Conservation (phyloP, 2,329 filamentous ascomycete species). For the Colletotrichum phormii region DNA sequence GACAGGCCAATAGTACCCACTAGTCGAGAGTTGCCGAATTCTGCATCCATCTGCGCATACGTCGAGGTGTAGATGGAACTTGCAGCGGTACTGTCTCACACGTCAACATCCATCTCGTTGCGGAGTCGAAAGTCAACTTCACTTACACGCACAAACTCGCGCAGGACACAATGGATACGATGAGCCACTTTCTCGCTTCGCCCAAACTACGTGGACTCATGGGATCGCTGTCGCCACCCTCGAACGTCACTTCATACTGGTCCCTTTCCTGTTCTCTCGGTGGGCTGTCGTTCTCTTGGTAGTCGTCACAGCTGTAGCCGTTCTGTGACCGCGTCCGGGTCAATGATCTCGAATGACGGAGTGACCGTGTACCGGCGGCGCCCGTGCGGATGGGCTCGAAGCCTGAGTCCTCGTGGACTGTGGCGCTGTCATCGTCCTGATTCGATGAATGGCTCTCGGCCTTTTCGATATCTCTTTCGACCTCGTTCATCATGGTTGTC, state of each 20-base stretch:
- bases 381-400: slow-evolving; percentile 43
- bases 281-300: slow-evolving; percentile 34
- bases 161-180: slow-evolving; percentile 78
- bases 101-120: slow-evolving; percentile 16
- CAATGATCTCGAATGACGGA: slow-evolving; percentile 39
- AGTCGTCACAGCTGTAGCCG: slow-evolving; percentile 55
- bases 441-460: slow-evolving; percentile 22
- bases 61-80: slow-evolving; percentile 92
- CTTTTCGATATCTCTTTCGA: slow-evolving; percentile 38
- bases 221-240: slow-evolving; percentile 77
- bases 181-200: slow-evolving; percentile 78
- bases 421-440: slow-evolving; percentile 19
- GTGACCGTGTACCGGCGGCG: slow-evolving; percentile 23
- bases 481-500: slow-evolving; percentile 7
- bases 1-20: slow-evolving; percentile 85
- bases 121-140: slow-evolving; percentile 50
- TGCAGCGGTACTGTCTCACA: slow-evolving; percentile 75
- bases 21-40: slow-evolving; percentile 78
- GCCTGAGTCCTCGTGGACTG: slow-evolving; percentile 22
- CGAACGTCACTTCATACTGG: slow-evolving; percentile 79
- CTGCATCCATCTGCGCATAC: slow-evolving; percentile 79
- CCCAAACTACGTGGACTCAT: slow-evolving; percentile 78
- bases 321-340: slow-evolving; percentile 54
- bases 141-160: slow-evolving; percentile 88
- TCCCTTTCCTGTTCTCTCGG: slow-evolving; percentile 48